Evolutionary conservation across 345 rosid genomes (phyloP), one percentile per base, ranked within the genome.

Genomic region (Draba incana): DNA sequence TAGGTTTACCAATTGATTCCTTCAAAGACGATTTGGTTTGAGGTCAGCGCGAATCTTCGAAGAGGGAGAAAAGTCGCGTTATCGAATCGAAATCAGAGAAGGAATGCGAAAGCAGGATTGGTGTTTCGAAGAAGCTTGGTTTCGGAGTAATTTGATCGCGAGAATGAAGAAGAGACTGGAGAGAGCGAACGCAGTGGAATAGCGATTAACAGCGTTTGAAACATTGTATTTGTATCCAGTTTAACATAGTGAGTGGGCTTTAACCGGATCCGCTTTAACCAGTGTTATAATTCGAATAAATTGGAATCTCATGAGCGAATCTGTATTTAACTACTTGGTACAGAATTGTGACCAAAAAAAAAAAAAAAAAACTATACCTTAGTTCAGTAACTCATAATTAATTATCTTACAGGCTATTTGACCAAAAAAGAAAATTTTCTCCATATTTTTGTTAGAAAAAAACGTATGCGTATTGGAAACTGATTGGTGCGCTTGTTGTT

Each of bases 91-190:
- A 43, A n/a, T 13, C 28, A 7, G 31, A 51, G 25, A 51, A 16
- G 28, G 12, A 51, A 60, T 38, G 57, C 39, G 41, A 68, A 35
- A n/a, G 9, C 6, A 3, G 44, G n/a, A 4, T 6, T 9, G 10
- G 28, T 38, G 2, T 5, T 35, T 68, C 37, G 46, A 60, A 60
- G 61, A 58, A 58, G 35, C 58, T 45, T 55, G 61, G 42, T 42
- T 66, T 56, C 14, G n/a, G 24, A 44, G 14, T 30, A 1, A 57
- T 55, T 23, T 28, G 23, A 63, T 41, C n/a, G 48, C 41, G 13
- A 47, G 4, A 15, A 38, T 3, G 30, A 14, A 10, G 45, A 6
- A 15, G 62, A 10, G 8, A 6, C 11, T 56, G 37, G 38, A 14
- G 30, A 57, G 62, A 16, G 58, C 2, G 28, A 56, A 13, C 38